Base-by-base conservation (phyloP, 768 basidiomycete species). In the Galerina sulciceps region DNA sequence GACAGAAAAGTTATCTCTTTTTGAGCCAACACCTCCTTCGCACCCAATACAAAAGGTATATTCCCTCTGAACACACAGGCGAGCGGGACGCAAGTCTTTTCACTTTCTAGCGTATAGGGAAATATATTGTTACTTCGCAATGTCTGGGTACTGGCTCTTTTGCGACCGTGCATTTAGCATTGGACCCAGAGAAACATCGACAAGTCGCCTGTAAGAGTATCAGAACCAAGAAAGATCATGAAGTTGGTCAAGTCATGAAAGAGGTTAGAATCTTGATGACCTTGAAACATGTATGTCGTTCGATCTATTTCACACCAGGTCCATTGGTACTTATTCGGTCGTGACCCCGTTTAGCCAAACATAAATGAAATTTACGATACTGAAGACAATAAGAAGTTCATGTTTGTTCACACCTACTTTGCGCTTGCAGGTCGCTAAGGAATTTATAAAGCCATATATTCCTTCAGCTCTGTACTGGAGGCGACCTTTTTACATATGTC, bases 161-260 rank as follows among this genome's bases (percentile, higher is more conserved):
- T 71, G 92, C 91, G 0, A 89, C 87, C 1, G 92, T 94, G 1
- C 87, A 92, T 65, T 81, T 94, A 20, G 90, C 91, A 15, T 77
- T 91, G 57, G 89, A 91, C 66, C 82, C 79, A 10, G 69, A 73
- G 9, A 83, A 78, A 45, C 81, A 85, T 62, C 81, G 85, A 43
- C 92, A 94, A 73, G 89, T 91, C 23, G 92, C 92, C 18, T 93
- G 91, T 71, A 94, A 94, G 71, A 91, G 86, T 57, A 89, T 94
- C 67, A 85, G 83, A 63, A 81, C 78, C 1, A 85, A 85, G 69
- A 82, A 81, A 52, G 83, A 82, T 18, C 79, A 80, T 47, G 88
- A 90, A 44, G 70, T 84, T 22, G 77, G 73, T 3, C 81, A 85
- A 64, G 82, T 89, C 18, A 86, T 88, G 85, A 93, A 90, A 65